Base-by-base conservation (phyloP, 345 rosid species). In the Xanthoceras sorbifolium region DNA sequence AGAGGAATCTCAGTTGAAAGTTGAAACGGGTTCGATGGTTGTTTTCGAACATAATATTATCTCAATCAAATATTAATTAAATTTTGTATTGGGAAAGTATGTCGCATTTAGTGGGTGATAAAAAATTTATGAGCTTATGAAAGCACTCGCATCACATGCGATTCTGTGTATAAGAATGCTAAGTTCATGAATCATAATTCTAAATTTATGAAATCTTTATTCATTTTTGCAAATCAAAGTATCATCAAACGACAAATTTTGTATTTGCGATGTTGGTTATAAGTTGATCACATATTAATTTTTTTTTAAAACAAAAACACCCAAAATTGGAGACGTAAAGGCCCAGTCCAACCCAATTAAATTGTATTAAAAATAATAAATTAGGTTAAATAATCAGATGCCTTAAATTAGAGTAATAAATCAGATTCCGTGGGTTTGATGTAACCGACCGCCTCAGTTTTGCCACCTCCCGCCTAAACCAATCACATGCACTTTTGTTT, bases 341-440 rank as follows among this genome's bases (percentile, higher is more conserved):
- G 25, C 10, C 40, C 68, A 1, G 1, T 5, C 6, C 34, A 32
- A 26, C 10, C 40, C 68, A 1, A 6, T 5, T 17, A 65, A 32
- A 26, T 67, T 12, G 20, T 26, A 69, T n/a, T 2, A 52, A 52
- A 23, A 40, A 60, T 3, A 72, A 8, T 34, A 55, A 32, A n/a
- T 32, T 55, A 34, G 46, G 6, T 11, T 10, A 5, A 70, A 9
- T 36, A 44, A 44, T 14, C 15, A 15, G 72, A 11, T 25, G 55
- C 34, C 14, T 18, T 69, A 8, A 69, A 38, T 72, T 11, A n/a
- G 7, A 59, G 14, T 10, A 44, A 38, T 18, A 31, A 20, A 62
- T 2, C 4, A 28, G 80, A 75, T 76, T 72, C 78, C 85, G 76
- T 73, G 82, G 77, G 82, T 44, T 70, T 1, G 78, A 84, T 38